Percentiles rank a stretch among this genome's conserved stretches.
Conservation (phyloP, 176 grass and related monocot genomes). For the Metroxylon sagu region DNA sequence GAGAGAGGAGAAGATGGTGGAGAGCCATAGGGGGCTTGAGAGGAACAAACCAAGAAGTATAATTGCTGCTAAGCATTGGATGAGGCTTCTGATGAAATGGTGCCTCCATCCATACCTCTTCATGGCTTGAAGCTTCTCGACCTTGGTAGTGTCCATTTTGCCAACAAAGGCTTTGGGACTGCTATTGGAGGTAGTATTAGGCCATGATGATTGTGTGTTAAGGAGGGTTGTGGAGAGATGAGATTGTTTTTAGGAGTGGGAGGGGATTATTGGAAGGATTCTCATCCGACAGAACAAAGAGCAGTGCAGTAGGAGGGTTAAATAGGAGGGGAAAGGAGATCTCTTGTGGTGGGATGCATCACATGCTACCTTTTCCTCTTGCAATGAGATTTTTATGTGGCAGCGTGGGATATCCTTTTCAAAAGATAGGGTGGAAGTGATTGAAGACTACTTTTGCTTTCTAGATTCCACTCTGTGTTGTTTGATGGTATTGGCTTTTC, state of each 20-base stretch:
- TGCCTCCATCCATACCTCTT: constrained; percentile 60
- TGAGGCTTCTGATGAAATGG: constrained; percentile 25
- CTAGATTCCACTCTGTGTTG: too few species aligned
- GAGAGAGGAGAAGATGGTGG: constrained; percentile 28
- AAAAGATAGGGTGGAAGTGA: constrained; percentile 26
- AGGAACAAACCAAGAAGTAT: constrained; percentile 46
- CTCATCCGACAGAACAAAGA: too few species aligned
- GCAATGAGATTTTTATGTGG: constrained; percentile 15
- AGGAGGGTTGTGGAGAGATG: constrained; percentile 10
- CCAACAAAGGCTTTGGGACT: too few species aligned
- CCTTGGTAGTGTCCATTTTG: constrained; percentile 47
- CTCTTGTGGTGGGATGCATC: constrained; percentile 23
- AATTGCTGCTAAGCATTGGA: constrained; percentile 30
- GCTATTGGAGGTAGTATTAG: too few species aligned
- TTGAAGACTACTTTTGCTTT: not conserved
- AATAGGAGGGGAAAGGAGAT: constrained; percentile 16
- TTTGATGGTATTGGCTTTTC: too few species aligned
- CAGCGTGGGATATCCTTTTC: constrained; percentile 27
- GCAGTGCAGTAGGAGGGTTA: too few species aligned
- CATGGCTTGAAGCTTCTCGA: constrained; percentile 63
- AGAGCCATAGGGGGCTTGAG: constrained; percentile 60
- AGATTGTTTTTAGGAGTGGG: constrained; percentile 26
- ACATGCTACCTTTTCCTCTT: too few species aligned
- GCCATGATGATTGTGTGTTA: too few species aligned
- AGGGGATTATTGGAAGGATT: constrained; percentile 16